Percentiles rank a stretch among this genome's conserved stretches.
Conservation (phyloP, 2,329 filamentous ascomycete species). For the Teratosphaeria nubilosa region DNA sequence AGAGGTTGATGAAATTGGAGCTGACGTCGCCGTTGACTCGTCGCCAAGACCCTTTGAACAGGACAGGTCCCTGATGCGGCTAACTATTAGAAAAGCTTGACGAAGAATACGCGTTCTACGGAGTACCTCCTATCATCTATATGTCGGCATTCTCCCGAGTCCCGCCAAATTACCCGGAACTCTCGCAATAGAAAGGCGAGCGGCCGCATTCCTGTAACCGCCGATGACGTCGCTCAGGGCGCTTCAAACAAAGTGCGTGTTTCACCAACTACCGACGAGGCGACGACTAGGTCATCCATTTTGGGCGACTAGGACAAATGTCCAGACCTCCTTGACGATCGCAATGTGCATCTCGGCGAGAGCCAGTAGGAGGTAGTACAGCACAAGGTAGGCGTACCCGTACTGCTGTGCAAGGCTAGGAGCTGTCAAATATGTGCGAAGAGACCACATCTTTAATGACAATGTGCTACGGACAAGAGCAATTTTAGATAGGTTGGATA, state of each 20-base stretch:
- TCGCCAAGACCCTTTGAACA: background rate
- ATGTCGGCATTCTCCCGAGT: too few relatives aligned
- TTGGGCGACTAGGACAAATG: background rate
- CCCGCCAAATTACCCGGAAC: too few relatives aligned
- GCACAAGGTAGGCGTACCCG: background rate
- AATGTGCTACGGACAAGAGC: background rate
- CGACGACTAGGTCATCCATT: background rate
- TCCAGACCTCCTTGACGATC: background rate
- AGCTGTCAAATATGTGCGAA: background rate
- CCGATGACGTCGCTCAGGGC: background rate
- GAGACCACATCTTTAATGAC: background rate
- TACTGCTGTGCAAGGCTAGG: background rate
- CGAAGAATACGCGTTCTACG: background rate
- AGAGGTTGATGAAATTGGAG: background rate
- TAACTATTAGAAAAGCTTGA: background rate
- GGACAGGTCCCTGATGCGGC: background rate
- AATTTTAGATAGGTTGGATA: background rate
- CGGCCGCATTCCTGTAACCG: background rate
- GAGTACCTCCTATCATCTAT: too few relatives aligned
- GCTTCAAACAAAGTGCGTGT: background rate
- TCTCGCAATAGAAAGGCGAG: background rate
- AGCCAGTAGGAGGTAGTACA: background rate
- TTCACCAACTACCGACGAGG: background rate
- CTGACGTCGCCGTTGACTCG: background rate
- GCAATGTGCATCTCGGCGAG: background rate